These are phyloP conservation scores for Millerozyma acaciae DNA, from an alignment of 805 yeast genomes.

Conservation along the genomic window DNA sequence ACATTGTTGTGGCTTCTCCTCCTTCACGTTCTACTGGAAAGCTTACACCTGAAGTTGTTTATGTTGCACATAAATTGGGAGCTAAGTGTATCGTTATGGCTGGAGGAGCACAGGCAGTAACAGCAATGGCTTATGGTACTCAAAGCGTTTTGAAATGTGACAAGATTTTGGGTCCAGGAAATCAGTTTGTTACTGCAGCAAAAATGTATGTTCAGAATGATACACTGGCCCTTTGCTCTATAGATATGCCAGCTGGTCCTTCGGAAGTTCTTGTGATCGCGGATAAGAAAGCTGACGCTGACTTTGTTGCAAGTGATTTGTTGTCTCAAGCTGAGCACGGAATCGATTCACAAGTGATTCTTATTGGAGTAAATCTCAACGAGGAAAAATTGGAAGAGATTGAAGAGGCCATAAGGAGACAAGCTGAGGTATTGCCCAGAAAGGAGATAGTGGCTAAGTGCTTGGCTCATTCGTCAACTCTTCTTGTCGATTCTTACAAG, in stretches of 20 bases:
- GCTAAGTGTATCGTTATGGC: conserved; percentile 88
- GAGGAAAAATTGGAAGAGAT: conserved; percentile 58
- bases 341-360: conserved; percentile 92
- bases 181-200: conserved; percentile 98
- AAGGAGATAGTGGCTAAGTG: conserved; percentile 90
- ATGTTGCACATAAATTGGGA: conserved; percentile 94
- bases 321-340: conserved; percentile 99
- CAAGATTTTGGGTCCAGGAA: conserved; percentile 97
- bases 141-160: conserved; percentile 89
- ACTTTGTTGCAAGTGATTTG: conserved; percentile 94
- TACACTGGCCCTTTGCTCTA: conserved; percentile 89
- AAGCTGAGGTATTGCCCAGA: conserved; percentile 83
- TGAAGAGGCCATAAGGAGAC: conserved; percentile 79
- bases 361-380: conserved; percentile 74
- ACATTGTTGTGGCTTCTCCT: conserved; percentile 90
- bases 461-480: conserved; percentile 84
- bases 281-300: conserved; percentile 83
- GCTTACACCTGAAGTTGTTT: conserved; percentile 94
- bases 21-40: conserved; percentile 86
- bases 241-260: conserved; percentile 99
- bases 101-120: conserved; percentile 99
- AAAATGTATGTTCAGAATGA: conserved; percentile 97
- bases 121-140: conserved; percentile 99
- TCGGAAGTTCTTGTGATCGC: conserved; percentile 96
- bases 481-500: conserved; percentile 62